phyloP scores from a whole-genome alignment of 257 asterid species.

The Hygrophila difformis region DNA sequence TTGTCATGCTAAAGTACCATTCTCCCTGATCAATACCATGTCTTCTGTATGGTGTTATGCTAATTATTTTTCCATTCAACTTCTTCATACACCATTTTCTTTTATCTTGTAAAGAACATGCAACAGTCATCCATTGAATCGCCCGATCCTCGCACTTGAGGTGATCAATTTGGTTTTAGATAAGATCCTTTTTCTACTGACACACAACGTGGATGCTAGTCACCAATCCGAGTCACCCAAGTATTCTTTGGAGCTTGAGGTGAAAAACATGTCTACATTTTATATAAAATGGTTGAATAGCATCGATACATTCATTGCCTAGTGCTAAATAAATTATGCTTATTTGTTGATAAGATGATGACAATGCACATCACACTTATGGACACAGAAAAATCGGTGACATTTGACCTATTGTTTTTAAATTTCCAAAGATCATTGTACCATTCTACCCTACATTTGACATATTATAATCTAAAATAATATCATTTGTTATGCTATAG shows the following conservation, averaged over 20 bases:
- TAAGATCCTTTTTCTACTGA: slow-evolving; percentile 31
- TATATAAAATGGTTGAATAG: slow-evolving; percentile 42
- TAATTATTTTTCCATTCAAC: too few species aligned
- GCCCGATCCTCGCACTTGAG: slow-evolving; percentile 31
- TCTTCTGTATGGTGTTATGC: too few species aligned
- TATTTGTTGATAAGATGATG: slow-evolving; percentile 36
- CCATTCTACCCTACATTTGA: too few species aligned
- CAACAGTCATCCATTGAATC: slow-evolving; percentile 31
- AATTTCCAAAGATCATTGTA: too few species aligned
- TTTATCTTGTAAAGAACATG: slow-evolving; percentile 30
- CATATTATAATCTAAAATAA: too few species aligned
- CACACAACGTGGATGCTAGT: slow-evolving; percentile 20
- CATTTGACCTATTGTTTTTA: too few species aligned
- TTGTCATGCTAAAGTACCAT: too few species aligned
- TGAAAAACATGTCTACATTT: slow-evolving; percentile 41
- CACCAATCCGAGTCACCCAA: too few species aligned
- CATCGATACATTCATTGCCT: slow-evolving; percentile 33
- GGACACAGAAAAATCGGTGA: slow-evolving; percentile 19
- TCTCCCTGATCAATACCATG: too few species aligned
- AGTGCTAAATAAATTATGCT: slow-evolving; percentile 39
- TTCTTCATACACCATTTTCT: too few species aligned
- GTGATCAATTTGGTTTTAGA: slow-evolving; percentile 38
- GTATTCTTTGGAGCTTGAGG: slow-evolving; percentile 36
- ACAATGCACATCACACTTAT: slow-evolving; percentile 23
- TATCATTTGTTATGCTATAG: too few species aligned